Conservation (phyloP, 2,329 filamentous ascomycete species). For the Rosellinia necatrix region DNA sequence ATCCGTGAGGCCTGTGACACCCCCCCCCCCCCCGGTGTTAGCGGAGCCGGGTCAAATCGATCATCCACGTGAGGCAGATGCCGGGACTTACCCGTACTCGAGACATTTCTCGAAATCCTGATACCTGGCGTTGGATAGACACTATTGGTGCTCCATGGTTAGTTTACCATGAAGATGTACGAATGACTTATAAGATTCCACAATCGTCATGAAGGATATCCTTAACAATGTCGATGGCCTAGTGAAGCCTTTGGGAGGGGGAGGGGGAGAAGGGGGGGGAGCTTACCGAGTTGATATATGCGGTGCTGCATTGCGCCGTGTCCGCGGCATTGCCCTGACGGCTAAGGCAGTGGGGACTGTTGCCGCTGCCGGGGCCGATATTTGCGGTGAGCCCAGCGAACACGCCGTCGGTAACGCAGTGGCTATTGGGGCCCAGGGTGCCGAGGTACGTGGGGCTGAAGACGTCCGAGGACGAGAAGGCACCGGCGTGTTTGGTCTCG, state of each 20-base stretch:
- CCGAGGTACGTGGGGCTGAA: constrained; percentile 26
- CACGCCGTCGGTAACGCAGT: constrained; percentile 24
- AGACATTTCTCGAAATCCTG: constrained; percentile 27
- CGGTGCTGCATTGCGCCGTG: constrained; percentile 21
- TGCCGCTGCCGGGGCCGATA: constrained; percentile 21
- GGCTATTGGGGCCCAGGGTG: constrained; percentile 10
- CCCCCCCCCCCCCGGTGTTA: no score
- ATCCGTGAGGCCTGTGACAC: constrained; percentile 26
- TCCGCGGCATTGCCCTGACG: constrained; percentile 15
- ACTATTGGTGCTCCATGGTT: constrained; percentile 2
- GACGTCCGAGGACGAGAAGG: constrained; percentile 19
- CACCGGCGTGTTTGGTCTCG: constrained; percentile 28
- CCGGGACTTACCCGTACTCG: constrained; percentile 25
- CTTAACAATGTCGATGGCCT: no score
- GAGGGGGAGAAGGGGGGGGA: neutral
- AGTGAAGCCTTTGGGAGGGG: no score
- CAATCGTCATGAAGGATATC: no score
- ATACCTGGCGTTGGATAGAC: constrained; percentile 18
- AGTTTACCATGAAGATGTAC: no score
- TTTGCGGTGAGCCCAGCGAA: constrained; percentile 25
- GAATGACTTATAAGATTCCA: no score
- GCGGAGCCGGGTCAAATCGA: neutral
- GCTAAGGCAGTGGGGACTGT: constrained; percentile 21
- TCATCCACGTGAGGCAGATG: neutral
- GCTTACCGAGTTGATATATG: constrained; percentile 18